Percentiles rank a stretch among this genome's conserved stretches.
These are phyloP conservation scores for Vitis amurensis DNA, from an alignment of 164 flowering plant genomes.

Conservation along the genomic window DNA sequence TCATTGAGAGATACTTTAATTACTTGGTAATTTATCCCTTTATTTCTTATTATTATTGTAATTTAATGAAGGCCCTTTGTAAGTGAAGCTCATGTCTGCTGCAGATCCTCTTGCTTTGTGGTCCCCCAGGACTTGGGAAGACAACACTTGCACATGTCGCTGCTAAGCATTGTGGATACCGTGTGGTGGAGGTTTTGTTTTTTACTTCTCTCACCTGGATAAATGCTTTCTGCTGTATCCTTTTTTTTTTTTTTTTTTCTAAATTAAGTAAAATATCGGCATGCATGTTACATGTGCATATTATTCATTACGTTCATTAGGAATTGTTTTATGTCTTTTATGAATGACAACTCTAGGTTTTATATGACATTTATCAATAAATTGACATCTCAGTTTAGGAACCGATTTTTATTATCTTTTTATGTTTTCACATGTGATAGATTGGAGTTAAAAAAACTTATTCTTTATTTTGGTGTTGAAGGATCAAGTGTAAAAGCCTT, in stretches of 20 bases:
- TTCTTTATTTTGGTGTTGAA: too few relatives aligned
- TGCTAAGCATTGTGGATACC: slow-evolving; percentile 75
- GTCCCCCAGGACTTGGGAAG: slow-evolving; percentile 80
- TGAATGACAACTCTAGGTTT: too few relatives aligned
- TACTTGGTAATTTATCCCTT: too few relatives aligned
- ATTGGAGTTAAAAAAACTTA: too few relatives aligned
- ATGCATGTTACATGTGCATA: neutral
- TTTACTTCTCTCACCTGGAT: slow-evolving; percentile 1
- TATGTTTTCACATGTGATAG: too few relatives aligned
- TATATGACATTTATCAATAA: too few relatives aligned
- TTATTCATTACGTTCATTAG: too few relatives aligned
- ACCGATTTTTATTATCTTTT: too few relatives aligned
- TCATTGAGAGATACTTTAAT: too few relatives aligned
- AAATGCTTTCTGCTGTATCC: neutral
- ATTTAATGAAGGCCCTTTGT: neutral
- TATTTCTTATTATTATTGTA: too few relatives aligned
- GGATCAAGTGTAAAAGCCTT: neutral
- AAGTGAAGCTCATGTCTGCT: slow-evolving; percentile 4
- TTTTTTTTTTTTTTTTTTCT: neutral
- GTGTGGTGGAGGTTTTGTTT: slow-evolving; percentile 54
- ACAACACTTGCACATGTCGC: slow-evolving; percentile 78
- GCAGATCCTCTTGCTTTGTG: slow-evolving; percentile 74
- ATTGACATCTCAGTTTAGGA: too few relatives aligned
- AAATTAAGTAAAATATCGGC: neutral
- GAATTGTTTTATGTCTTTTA: too few relatives aligned